Evolutionary conservation across 1,139 yeast genomes (phyloP).

Genomic region (Diutina neorugosa): DNA sequence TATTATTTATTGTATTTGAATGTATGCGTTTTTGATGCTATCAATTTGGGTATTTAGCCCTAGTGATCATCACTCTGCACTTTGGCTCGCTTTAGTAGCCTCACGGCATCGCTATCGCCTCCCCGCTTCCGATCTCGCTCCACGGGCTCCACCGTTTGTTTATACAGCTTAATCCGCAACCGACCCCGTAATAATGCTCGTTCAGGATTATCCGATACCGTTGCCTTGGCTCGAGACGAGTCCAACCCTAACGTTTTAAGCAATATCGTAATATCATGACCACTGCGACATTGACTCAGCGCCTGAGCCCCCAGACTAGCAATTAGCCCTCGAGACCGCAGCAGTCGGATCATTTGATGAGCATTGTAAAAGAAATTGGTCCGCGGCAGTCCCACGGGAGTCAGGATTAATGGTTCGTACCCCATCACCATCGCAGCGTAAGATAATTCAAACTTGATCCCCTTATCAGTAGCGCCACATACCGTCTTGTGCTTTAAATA

Average conservation of each 20-base stretch:
- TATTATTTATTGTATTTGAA: no score
- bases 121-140: background rate
- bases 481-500: slow-evolving; percentile 74
- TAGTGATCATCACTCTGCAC: background rate
- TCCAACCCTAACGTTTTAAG: slow-evolving; percentile 61
- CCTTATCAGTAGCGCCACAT: slow-evolving; percentile 74
- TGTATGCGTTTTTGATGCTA: background rate
- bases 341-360: slow-evolving; percentile 67
- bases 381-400: slow-evolving; percentile 20
- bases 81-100: background rate
- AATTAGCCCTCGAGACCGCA: slow-evolving; percentile 69
- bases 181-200: slow-evolving; percentile 60
- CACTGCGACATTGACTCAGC: slow-evolving; percentile 50
- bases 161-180: slow-evolving; percentile 55
- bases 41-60: background rate
- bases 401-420: slow-evolving; percentile 11
- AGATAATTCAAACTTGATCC: slow-evolving; percentile 70
- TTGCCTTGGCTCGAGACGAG: slow-evolving; percentile 45
- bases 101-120: background rate
- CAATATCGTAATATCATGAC: slow-evolving; percentile 57
- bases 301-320: slow-evolving; percentile 64
- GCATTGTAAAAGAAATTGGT: slow-evolving; percentile 59
- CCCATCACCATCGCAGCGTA: slow-evolving; percentile 44
- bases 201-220: slow-evolving; percentile 49
- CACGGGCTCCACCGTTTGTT: slow-evolving; percentile 40